These are phyloP conservation scores for Dryadomyces sulphureus DNA, from an alignment of 2,329 filamentous ascomycete genomes.

Conservation along the genomic window DNA sequence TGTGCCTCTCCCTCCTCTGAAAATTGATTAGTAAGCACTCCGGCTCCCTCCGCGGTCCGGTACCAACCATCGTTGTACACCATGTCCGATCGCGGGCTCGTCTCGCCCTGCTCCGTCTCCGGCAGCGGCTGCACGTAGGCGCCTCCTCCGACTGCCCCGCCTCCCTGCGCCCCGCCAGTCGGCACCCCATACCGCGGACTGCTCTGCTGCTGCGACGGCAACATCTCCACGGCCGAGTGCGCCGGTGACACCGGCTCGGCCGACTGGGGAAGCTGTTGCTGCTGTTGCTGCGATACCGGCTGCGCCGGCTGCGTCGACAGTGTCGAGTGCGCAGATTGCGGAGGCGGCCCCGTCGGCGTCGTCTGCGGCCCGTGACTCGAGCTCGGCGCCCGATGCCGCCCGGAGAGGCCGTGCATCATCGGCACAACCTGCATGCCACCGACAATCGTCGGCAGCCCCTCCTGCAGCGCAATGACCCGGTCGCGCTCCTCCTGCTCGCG, in stretches of 20 bases:
- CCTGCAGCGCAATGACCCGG: conserved; percentile 68
- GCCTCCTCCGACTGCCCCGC: too few relatives aligned
- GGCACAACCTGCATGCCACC: conserved; percentile 92
- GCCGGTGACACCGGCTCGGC: background rate
- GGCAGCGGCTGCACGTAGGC: background rate
- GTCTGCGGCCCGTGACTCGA: conserved; percentile 18
- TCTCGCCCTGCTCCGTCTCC: background rate
- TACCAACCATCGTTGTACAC: conserved; percentile 38
- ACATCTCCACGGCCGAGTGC: background rate
- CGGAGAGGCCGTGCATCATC: conserved; percentile 60
- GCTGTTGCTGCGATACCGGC: conserved; percentile 10
- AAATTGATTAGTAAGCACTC: background rate
- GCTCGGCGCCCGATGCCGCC: conserved; percentile 28
- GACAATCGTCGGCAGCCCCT: conserved; percentile 76
- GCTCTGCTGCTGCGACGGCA: background rate
- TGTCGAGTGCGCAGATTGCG: conserved; percentile 15
- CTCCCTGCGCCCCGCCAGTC: too few relatives aligned
- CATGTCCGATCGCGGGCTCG: conserved; percentile 37
- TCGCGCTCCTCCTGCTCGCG: conserved; percentile 89
- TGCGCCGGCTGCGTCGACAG: conserved; percentile 25
- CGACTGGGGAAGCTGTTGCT: background rate
- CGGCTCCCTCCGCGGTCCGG: background rate
- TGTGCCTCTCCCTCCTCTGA: conserved; percentile 35
- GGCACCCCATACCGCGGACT: background rate
- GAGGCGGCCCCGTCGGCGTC: conserved; percentile 13